These are phyloP conservation scores for Huntiella moniliformis DNA, from an alignment of 2,329 filamentous ascomycete genomes.

Conservation along the genomic window DNA sequence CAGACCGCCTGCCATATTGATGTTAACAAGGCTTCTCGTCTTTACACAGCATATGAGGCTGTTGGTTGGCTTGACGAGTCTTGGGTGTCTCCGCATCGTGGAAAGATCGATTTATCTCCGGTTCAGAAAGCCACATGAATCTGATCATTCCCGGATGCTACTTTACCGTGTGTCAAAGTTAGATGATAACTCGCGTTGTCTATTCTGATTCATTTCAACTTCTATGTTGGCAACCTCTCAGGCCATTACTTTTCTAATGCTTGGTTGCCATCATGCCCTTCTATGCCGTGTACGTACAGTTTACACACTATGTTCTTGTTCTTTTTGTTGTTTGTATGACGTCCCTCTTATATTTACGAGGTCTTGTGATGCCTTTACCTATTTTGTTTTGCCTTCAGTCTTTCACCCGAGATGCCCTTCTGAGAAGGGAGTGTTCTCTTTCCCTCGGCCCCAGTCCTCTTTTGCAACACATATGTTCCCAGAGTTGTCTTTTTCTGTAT, in stretches of 20 bases:
- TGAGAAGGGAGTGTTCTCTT: too few species aligned
- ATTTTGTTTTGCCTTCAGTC: not conserved
- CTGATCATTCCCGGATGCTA: not conserved
- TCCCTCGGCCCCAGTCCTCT: too few species aligned
- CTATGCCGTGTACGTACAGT: not conserved
- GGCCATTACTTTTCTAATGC: constrained; percentile 6
- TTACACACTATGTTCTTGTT: constrained; percentile 8
- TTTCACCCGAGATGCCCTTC: not conserved
- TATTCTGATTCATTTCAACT: not conserved
- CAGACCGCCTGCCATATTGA: constrained; percentile 97
- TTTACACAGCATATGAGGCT: constrained; percentile 77
- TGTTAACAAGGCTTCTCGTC: constrained; percentile 88
- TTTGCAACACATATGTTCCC: too few species aligned
- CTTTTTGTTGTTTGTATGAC: constrained; percentile 1
- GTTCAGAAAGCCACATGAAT: constrained; percentile 7
- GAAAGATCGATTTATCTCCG: constrained; percentile 9
- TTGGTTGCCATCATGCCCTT: not conserved
- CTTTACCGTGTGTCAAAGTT: not conserved
- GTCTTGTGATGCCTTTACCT: not conserved
- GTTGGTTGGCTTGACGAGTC: constrained; percentile 58
- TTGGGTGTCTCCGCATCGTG: constrained; percentile 24
- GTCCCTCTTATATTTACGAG: not conserved
- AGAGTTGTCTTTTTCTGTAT: too few species aligned
- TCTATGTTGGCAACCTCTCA: not conserved
- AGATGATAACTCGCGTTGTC: not conserved